Evolutionary conservation across 371 early-diverging fungal genomes (phyloP).

Genomic region (Nematocida sp.): DNA sequence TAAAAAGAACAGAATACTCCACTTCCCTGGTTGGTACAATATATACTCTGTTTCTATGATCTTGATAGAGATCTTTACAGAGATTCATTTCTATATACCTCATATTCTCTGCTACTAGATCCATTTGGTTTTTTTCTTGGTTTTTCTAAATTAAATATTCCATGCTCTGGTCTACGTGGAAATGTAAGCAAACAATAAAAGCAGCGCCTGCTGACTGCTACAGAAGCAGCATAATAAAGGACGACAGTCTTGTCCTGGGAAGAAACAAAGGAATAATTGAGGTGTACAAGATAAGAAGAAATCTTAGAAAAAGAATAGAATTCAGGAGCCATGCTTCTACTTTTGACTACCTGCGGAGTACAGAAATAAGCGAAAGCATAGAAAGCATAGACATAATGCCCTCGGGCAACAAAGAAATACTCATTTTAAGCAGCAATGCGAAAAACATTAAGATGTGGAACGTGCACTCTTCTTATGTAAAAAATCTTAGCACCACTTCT

Average conservation of each 20-base stretch:
- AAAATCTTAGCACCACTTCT: constrained; percentile 12
- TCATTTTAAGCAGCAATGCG: constrained; percentile 59
- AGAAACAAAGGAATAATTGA: constrained; percentile 44
- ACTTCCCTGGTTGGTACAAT: constrained; percentile 14
- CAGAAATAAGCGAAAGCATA: constrained; percentile 97
- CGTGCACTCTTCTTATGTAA: constrained; percentile 44
- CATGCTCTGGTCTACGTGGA: constrained; percentile 53
- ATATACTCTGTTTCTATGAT: not conserved
- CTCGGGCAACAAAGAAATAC: constrained; percentile 49
- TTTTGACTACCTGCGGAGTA: constrained; percentile 95
- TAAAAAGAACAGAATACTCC: constrained; percentile 11
- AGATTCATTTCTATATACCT: constrained; percentile 38
- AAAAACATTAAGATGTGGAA: constrained; percentile 60
- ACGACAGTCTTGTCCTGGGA: constrained; percentile 40
- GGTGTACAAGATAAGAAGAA: constrained; percentile 37
- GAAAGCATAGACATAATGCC: constrained; percentile 87
- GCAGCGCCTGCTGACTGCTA: constrained; percentile 38
- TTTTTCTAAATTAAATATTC: constrained; percentile 46
- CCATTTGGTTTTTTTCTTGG: constrained; percentile 23
- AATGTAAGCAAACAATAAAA: constrained; percentile 50
- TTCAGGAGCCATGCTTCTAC: constrained; percentile 78
- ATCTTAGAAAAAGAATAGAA: constrained; percentile 44
- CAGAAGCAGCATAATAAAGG: constrained; percentile 22
- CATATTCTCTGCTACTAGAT: constrained; percentile 29
- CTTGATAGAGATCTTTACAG: constrained; percentile 14